Evolutionary conservation across 306 rosid genomes (phyloP), one percentile per base, ranked within the genome.

Genomic region (Gillenia trifoliata): DNA sequence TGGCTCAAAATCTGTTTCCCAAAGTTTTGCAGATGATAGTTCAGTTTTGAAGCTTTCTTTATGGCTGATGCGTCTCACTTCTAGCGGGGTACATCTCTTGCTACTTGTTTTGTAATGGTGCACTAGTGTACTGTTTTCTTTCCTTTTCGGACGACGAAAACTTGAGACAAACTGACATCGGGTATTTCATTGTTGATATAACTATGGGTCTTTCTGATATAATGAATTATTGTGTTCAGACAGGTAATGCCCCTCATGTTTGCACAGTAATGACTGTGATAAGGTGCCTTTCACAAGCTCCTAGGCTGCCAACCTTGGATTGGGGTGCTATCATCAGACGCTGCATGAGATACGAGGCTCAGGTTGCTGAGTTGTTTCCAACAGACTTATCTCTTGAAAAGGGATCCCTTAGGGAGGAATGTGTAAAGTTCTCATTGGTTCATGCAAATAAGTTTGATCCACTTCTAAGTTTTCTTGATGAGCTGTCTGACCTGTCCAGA

Each of bases 201-300:
- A 68, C 55, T 52, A 31, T 69, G 67, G 40, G 68, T 75, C 38
- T 40, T 71, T 73, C 84, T 79, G 74, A 71, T 76, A 77, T 72
- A 64, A 65, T 70, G 34, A 25, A 56, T 67, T 74, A 12, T 65
- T 70, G 76, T 64, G 36, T 86, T 74, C 88, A 88, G 96, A 79
- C 83, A 52, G 89, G 86, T 63, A 55, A 78, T 40, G 57, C 36
- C 49, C 36, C 79, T 60, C 80, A 75, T 45, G 73, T 85, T 62
- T 76, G 74, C 82, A 82, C 80, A 19, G 84, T 88, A 45, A 77
- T 64, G 67, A 77, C 94, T 31, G 82, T 79, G 62, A 70, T 94
- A 63, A 84, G 96, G 85, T 94, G 98, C 83, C 97, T 94, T 76
- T 84, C 96, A 76, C 83, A 85, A 86, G 95, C 97, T 82, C 96